Conservation (phyloP, 257 asterid genomes). For the Voacanga thouarsii region DNA sequence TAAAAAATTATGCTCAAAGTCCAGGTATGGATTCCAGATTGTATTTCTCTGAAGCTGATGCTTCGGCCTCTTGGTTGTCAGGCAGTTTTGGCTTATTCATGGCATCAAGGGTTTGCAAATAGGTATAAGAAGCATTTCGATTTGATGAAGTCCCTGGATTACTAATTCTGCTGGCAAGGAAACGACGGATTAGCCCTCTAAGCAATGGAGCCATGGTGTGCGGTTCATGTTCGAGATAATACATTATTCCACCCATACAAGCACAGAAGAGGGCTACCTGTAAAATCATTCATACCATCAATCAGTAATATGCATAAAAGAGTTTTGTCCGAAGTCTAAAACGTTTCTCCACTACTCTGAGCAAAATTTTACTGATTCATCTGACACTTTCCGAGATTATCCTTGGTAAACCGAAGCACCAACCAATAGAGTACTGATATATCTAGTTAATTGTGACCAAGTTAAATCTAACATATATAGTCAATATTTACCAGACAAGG, state of each 20-base stretch:
- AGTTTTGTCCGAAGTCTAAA: background rate
- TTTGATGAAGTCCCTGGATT: constrained; percentile 65
- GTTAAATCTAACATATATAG: background rate
- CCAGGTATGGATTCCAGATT: constrained; percentile 98
- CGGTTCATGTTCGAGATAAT: constrained; percentile 95
- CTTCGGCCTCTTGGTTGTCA: constrained; percentile 48
- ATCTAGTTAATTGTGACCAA: background rate
- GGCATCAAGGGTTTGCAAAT: constrained; percentile 75
- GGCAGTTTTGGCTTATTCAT: constrained; percentile 58
- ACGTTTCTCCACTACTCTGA: background rate
- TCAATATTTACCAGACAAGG: background rate
- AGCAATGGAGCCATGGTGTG: constrained; percentile 97
- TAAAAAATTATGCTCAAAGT: constrained; percentile 55
- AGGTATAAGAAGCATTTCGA: constrained; percentile 69
- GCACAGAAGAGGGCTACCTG: constrained; percentile 93
- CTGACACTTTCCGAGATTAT: background rate
- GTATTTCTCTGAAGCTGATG: constrained; percentile 60
- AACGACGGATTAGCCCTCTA: constrained; percentile 89
- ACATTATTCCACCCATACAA: constrained; percentile 98
- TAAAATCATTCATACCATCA: constrained; percentile 14
- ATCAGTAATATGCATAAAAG: background rate
- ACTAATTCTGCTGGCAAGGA: constrained; percentile 95
- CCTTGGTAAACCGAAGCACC: background rate
- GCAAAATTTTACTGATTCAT: background rate
- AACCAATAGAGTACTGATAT: background rate